Evolutionary conservation across 371 early-diverging fungal species (phyloP).

Genomic region (Aphelidium insulamus): DNA sequence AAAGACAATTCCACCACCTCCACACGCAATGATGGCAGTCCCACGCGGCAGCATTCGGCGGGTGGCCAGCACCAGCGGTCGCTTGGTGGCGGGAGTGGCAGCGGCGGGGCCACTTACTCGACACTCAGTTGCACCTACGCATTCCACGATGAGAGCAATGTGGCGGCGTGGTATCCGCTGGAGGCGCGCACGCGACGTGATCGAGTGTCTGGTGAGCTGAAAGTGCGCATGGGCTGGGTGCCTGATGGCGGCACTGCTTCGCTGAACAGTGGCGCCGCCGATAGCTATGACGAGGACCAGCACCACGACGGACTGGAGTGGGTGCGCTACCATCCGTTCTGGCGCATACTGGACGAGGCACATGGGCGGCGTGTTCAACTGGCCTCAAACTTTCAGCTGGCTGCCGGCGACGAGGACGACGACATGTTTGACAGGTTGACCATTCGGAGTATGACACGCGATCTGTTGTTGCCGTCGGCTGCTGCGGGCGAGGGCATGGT

Average conservation of each 20-base stretch:
- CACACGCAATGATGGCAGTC: slow-evolving; percentile 16
- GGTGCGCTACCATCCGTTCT: slow-evolving; percentile 3
- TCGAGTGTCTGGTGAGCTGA: too few relatives aligned
- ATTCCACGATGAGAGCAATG: too few relatives aligned
- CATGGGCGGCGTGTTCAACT: slow-evolving; percentile 9
- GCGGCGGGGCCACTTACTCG: slow-evolving; percentile 3
- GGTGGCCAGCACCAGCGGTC: slow-evolving; percentile 11
- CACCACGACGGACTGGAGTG: too few relatives aligned
- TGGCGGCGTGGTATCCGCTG: too few relatives aligned
- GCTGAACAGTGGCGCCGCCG: slow-evolving; percentile 6
- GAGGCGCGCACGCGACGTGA: too few relatives aligned
- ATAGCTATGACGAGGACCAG: slow-evolving; percentile 2
- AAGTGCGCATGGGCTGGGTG: too few relatives aligned
- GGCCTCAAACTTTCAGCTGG: slow-evolving; percentile 9
- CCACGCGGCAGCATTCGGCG: slow-evolving; percentile 14
- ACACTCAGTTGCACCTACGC: slow-evolving; percentile 10
- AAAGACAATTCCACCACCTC: slow-evolving; percentile 10
- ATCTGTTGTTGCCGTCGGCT: slow-evolving; percentile 6
- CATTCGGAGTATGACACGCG: slow-evolving; percentile 9
- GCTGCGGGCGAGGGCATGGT: slow-evolving; percentile 32
- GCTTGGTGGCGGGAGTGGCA: slow-evolving; percentile 7
- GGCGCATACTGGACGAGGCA: slow-evolving; percentile 6
- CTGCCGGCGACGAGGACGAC: slow-evolving; percentile 4
- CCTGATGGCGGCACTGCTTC: too few relatives aligned
- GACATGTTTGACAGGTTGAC: slow-evolving; percentile 4